Evolutionary conservation across 139 green algal genomes (phyloP).

Genomic region (Edaphochlamys debaryana): DNA sequence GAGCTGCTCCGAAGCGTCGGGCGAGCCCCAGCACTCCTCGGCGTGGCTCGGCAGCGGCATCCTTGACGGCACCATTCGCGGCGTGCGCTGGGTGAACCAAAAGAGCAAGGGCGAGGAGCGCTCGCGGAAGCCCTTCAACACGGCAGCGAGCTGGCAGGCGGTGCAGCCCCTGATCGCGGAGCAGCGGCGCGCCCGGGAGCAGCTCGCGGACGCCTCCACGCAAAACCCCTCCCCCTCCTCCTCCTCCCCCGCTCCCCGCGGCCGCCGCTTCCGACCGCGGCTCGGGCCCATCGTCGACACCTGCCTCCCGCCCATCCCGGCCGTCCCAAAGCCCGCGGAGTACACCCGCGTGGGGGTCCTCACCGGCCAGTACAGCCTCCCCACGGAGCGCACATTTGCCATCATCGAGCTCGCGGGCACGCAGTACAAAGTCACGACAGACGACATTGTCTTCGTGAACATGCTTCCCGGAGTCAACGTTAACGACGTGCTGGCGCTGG

Average conservation of each 20-base stretch:
- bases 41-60: neutral
- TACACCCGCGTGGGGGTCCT: conserved; percentile 45
- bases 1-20: too few relatives aligned
- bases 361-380: conserved; percentile 39
- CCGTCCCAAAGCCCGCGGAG: conserved; percentile 26
- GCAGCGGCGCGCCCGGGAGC: neutral
- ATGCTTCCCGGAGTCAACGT: conserved; percentile 36
- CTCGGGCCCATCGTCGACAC: conserved; percentile 42
- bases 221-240: neutral
- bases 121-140: conserved; percentile 52
- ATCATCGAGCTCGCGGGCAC: conserved; percentile 51
- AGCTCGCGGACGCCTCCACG: neutral
- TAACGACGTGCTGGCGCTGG: conserved; percentile 59
- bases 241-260: neutral
- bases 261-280: neutral
- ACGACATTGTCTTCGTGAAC: conserved; percentile 62
- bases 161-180: conserved; percentile 43
- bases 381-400: conserved; percentile 48
- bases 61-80: neutral
- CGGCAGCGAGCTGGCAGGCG: conserved; percentile 47
- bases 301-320: conserved; percentile 52
- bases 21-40: neutral
- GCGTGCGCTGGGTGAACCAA: conserved; percentile 40
- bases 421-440: conserved; percentile 63
- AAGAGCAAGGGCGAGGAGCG: too few relatives aligned